Evolutionary conservation across 1,139 yeast genomes (phyloP), one percentile per base, ranked within the genome.

Genomic region (Pichia sp.): DNA sequence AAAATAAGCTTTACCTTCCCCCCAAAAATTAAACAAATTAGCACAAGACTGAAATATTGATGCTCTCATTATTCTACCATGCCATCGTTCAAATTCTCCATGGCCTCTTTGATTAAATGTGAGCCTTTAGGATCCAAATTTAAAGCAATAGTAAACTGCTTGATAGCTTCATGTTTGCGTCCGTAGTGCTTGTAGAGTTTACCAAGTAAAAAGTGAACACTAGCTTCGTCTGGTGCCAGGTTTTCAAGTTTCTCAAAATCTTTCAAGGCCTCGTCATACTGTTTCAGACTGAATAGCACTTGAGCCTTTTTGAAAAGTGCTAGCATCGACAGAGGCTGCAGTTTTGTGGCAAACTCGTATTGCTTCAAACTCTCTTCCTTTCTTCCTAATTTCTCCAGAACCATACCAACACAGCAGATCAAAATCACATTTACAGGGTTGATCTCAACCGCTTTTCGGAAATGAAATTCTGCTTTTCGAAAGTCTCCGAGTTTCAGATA

Each of bases 341-440:
- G 70, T 57, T 84, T 84, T 54, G 86, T 80, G 0, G 99, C 99
- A 60, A 84, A 72, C 50, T 87, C 88, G 66, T 90, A 95, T 66
- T 88, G 95, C 53, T 82, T 78, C 49, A 93, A 70, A 0, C 99
- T 98, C 53, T 85, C 78, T 18, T 80, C 82, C 58, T 76, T 76
- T 61, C 82, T 80, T 21, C 85, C 85, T 48, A 84, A 65, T 62
- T 87, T 87, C 64, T 93, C 99, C 49, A 88, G 72, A 23, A 91
- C 95, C 86, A 91, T 88, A 12, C 99, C 99, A 54, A 91, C 84
- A 67, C 98, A 93, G 67, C 97, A 91, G 5, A 90, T 82, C 60
- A 95, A 74, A 41, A 95, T 91, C 6, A 89, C 87, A 67, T 95
- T 95, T 44, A 85, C 85, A 0, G 98, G 97, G 64, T 93, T 93